Percentiles rank a stretch among this genome's conserved stretches.
Conservation (phyloP, 2,329 filamentous ascomycete genomes). For the Acephala macrosclerotiorum region DNA sequence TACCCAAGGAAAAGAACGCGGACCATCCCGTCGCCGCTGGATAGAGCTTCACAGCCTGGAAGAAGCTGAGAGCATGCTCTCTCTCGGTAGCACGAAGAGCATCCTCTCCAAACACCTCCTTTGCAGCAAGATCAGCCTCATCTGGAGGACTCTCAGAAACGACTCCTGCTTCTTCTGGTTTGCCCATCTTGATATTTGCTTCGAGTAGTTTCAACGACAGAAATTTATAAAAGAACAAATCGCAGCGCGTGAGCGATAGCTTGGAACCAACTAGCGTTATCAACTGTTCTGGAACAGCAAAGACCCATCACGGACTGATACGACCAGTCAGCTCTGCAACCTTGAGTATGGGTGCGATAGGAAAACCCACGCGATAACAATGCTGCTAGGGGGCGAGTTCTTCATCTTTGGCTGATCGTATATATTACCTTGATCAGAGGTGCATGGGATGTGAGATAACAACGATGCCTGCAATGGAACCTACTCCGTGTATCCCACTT, state of each 20-base stretch:
- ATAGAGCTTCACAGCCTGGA: conserved; percentile 28
- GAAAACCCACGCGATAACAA: conserved; percentile 6
- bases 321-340: neutral
- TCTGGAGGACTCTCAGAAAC: neutral
- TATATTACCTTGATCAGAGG: conserved; percentile 1
- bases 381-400: neutral
- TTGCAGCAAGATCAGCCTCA: conserved; percentile 14
- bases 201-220: neutral
- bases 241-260: neutral
- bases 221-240: neutral
- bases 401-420: conserved; percentile 3
- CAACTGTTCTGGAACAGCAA: neutral
- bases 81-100: conserved; percentile 29
- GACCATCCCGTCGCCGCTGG: conserved; percentile 53
- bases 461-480: conserved; percentile 5
- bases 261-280: conserved; percentile 4
- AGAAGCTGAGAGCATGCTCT: conserved; percentile 28
- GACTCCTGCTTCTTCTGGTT: conserved; percentile 7
- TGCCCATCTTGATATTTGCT: conserved; percentile 7
- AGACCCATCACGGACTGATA: neutral
- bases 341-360: neutral
- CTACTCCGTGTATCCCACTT: neutral
- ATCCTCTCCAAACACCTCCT: conserved; percentile 24
- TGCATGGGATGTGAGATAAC: conserved; percentile 1
- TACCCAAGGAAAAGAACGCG: conserved; percentile 63